Evolutionary conservation across 148 eudicot genomes (phyloP), one percentile per base, ranked within the genome.

Genomic region (Amaranthus hypochondriacus): DNA sequence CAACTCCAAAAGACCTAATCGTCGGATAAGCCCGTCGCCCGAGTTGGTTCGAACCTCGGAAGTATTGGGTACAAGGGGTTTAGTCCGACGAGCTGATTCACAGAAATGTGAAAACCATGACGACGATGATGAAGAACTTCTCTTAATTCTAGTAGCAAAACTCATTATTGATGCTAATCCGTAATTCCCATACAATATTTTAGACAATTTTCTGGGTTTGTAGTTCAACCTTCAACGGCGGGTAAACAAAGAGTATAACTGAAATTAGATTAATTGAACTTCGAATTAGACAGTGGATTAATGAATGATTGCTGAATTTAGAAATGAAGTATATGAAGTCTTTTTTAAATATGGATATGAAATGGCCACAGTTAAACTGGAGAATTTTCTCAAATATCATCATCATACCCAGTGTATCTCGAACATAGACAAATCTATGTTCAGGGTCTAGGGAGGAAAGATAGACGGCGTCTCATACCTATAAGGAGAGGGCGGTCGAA

Each of bases 1-100:
- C 10, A 94, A 90, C 77, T 94, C 98, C 51, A 88, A 68, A 1
- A 92, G 83, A 4, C 96, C 88, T 15, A 94, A 84, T 46, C 97
- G 93, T 6, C 98, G 90, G 10, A 89, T 77, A 1, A 94, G 86
- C 0, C 92, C 92, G 0, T 85, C 90, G 11, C 88, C 88, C 79
- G 85, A 75, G 50, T 13, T 70, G 1, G 78, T 70, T 12, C 87
- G 79, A 70, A 62, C 81, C 28, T 67, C 75, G 56, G 79, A 49
- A 3, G 76, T 18, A 43, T 56, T 56, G 3, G 80, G 68, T 58
- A 70, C 73, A 15, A 83, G 76, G 5, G 83, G 66, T 63, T 79
- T 83, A 21, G 42, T 52, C 54, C 97, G 80, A 21, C 78, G 69
- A 74, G 97, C 97, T 12, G 98, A 89, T 4, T 84, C 83, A 84